Percentiles rank a stretch among this genome's conserved stretches.
Conservation (phyloP, 2,329 filamentous ascomycete genomes). For the Pestalotiopsis fici region DNA sequence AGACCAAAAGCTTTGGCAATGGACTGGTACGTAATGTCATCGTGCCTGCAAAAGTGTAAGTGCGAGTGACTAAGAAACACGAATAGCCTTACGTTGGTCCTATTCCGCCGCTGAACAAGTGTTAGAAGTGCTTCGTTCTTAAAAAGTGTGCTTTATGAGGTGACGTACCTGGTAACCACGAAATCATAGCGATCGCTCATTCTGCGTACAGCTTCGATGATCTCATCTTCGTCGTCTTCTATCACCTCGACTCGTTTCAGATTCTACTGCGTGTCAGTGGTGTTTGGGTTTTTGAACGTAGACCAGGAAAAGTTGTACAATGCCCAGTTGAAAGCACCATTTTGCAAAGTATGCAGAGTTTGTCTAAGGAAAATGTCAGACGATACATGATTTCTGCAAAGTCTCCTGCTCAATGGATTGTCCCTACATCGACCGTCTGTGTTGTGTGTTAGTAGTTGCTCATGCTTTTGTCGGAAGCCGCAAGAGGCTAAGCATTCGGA, state of each 20-base stretch:
- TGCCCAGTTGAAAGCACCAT: constrained; percentile 64
- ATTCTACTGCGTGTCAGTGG: constrained; percentile 41
- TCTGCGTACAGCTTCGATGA: constrained; percentile 80
- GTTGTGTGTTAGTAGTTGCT: constrained; percentile 12
- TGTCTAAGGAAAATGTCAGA: constrained; percentile 43
- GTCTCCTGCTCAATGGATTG: too few species aligned
- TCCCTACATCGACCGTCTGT: constrained; percentile 35
- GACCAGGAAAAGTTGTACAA: constrained; percentile 41
- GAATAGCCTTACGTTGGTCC: constrained; percentile 75
- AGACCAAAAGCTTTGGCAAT: constrained; percentile 88
- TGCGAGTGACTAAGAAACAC: constrained; percentile 16
- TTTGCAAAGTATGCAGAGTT: constrained; percentile 67
- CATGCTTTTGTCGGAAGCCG: background rate
- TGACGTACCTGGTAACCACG: constrained; percentile 74
- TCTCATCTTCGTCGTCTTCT: constrained; percentile 87
- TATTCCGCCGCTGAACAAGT: constrained; percentile 71
- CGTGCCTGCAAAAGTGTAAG: constrained; percentile 62
- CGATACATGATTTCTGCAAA: background rate
- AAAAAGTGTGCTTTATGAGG: background rate
- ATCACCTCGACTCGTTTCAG: constrained; percentile 91
- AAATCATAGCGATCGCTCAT: constrained; percentile 94
- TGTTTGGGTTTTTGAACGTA: background rate
- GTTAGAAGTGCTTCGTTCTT: constrained; percentile 13
- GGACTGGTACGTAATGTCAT: constrained; percentile 95
- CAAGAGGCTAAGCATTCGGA: background rate